Percentiles rank a stretch among this genome's conserved stretches.
Evolutionary conservation across 2,329 filamentous ascomycete genomes (phyloP).

Genomic region (Beauveria varroae): DNA sequence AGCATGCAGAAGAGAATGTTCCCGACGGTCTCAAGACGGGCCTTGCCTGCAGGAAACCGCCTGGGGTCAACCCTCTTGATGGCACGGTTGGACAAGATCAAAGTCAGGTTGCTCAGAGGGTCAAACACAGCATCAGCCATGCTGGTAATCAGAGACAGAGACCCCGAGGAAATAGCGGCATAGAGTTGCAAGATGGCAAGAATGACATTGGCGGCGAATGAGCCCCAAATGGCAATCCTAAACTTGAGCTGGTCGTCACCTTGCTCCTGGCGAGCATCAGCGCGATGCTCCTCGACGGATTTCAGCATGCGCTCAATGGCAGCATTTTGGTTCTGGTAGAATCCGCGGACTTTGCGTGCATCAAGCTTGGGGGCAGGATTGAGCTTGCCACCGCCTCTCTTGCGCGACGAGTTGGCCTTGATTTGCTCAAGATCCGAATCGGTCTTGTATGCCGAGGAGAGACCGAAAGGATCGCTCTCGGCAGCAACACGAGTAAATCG

Average conservation of each 20-base stretch:
- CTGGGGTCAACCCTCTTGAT: constrained; percentile 79
- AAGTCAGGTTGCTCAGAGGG: constrained; percentile 77
- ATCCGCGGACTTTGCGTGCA: constrained; percentile 59
- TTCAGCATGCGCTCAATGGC: constrained; percentile 89
- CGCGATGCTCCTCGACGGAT: constrained; percentile 83
- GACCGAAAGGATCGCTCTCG: constrained; percentile 73
- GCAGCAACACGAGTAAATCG: constrained; percentile 50
- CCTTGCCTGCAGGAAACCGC: constrained; percentile 86
- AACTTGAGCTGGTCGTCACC: constrained; percentile 73
- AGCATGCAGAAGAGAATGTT: constrained; percentile 96
- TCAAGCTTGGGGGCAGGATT: constrained; percentile 22
- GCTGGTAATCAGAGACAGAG: constrained; percentile 93
- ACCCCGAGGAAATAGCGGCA: constrained; percentile 76
- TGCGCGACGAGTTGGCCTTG: constrained; percentile 71
- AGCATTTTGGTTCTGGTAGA: constrained; percentile 88
- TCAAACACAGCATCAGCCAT: constrained; percentile 96
- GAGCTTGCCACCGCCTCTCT: constrained; percentile 47
- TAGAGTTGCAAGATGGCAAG: constrained; percentile 81
- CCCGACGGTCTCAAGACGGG: constrained; percentile 87
- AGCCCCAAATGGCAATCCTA: constrained; percentile 58
- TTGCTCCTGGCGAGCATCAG: constrained; percentile 71
- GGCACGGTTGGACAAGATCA: constrained; percentile 81
- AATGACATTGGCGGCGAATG: constrained; percentile 72
- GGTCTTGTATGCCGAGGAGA: constrained; percentile 71
- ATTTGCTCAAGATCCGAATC: constrained; percentile 69